Conservation (phyloP, 1,284 basidiomycete genomes). For the Hortiboletus rubellus region DNA sequence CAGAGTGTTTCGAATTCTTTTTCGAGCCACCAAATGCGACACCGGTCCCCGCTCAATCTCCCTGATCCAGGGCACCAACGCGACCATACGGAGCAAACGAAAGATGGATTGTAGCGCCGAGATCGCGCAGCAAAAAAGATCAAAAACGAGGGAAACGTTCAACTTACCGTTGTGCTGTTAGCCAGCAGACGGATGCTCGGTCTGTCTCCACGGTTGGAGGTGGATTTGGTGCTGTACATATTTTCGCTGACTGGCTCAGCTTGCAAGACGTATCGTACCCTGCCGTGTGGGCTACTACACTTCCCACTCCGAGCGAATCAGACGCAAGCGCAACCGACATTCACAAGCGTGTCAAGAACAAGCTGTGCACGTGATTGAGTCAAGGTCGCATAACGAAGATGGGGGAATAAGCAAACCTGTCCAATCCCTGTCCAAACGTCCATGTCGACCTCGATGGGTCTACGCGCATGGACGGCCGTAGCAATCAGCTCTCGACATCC, state of each 20-base stretch:
- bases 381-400: no score
- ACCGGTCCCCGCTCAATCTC: slow-evolving; percentile 53
- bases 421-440: no score
- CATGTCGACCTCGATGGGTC: no score
- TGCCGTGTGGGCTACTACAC: slow-evolving; percentile 88
- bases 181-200: slow-evolving; percentile 83
- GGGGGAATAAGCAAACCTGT: no score
- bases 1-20: not conserved
- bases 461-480: no score
- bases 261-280: slow-evolving; percentile 85
- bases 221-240: slow-evolving; percentile 25
- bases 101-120: slow-evolving; percentile 75
- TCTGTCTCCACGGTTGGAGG: slow-evolving; percentile 56
- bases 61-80: slow-evolving; percentile 53
- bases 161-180: slow-evolving; percentile 93
- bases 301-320: slow-evolving; percentile 86
- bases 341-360: slow-evolving; percentile 39
- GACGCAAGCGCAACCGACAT: slow-evolving; percentile 83
- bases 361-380: slow-evolving; percentile 18
- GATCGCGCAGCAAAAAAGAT: slow-evolving; percentile 73
- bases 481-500: no score
- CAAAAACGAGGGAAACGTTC: slow-evolving; percentile 85
- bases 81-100: slow-evolving; percentile 64
- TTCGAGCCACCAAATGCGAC: slow-evolving; percentile 58
- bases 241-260: slow-evolving; percentile 40